Conservation (phyloP, 257 asterid species). For the Ehretia macrophylla region DNA sequence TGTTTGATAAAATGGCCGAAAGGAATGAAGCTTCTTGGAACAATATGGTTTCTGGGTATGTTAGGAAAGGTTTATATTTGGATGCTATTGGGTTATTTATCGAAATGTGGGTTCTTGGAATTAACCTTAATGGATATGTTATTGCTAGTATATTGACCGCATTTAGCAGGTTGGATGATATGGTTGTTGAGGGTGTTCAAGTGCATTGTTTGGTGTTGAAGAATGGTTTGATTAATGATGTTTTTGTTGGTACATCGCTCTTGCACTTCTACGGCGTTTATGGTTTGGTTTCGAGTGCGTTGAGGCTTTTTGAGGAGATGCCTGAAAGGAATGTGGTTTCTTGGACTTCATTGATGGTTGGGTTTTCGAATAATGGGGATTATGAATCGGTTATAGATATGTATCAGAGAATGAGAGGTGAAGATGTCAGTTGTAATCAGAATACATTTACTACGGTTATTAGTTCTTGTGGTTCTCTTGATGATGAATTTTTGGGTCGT, state of each 20-base stretch:
- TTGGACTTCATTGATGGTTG: conserved; percentile 92
- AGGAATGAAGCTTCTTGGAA: conserved; percentile 79
- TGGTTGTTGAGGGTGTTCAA: conserved; percentile 64
- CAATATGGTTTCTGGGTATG: conserved; percentile 76
- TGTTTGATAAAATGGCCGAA: conserved; percentile 72
- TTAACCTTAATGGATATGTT: conserved; percentile 48
- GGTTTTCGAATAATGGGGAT: conserved; percentile 46
- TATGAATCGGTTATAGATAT: conserved; percentile 37
- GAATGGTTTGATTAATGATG: conserved; percentile 53
- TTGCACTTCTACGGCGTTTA: conserved; percentile 77
- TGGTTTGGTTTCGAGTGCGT: conserved; percentile 48
- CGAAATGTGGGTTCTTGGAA: conserved; percentile 54
- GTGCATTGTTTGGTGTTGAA: conserved; percentile 67
- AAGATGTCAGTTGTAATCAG: conserved; percentile 51
- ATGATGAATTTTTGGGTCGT: conserved; percentile 61
- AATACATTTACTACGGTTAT: conserved; percentile 68
- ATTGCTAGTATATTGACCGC: conserved; percentile 69
- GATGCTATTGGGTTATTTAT: conserved; percentile 52
- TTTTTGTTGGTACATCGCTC: conserved; percentile 69
- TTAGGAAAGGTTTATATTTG: conserved; percentile 33
- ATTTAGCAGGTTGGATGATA: conserved; percentile 52
- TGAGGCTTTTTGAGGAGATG: conserved; percentile 56
- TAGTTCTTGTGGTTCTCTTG: conserved; percentile 65
- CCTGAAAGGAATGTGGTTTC: conserved; percentile 82
- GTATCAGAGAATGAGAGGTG: conserved; percentile 51